A percentile compares a stretch with the other conserved stretches of the same genome.
Conservation (phyloP, 2,329 filamentous ascomycete species). For the Pseudogymnoascus sp. region DNA sequence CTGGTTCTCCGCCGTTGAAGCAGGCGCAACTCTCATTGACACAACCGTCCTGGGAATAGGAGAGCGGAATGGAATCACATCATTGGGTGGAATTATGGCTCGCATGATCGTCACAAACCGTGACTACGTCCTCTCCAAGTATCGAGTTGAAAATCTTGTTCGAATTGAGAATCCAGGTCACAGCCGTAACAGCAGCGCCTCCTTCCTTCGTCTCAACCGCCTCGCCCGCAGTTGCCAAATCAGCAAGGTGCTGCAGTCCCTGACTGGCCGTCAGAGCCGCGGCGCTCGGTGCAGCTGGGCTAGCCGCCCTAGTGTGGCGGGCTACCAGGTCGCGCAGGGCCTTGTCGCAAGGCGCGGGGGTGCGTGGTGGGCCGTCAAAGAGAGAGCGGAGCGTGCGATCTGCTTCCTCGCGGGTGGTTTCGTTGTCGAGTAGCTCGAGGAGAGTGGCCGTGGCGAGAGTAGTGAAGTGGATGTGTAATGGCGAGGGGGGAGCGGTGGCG, state of each 20-base stretch:
- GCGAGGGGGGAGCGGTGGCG: slow-evolving; percentile 47
- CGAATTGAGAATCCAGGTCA: too few relatives aligned
- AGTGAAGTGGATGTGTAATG: slow-evolving; percentile 61
- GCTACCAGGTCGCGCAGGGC: background rate
- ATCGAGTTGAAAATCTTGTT: too few relatives aligned
- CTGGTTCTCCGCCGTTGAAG: too few relatives aligned
- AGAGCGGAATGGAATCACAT: too few relatives aligned
- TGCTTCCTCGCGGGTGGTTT: slow-evolving; percentile 49
- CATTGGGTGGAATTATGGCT: too few relatives aligned
- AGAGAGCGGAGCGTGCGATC: slow-evolving; percentile 19
- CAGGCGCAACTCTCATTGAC: too few relatives aligned
- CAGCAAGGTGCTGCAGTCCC: slow-evolving; percentile 16
- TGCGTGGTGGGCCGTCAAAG: background rate
- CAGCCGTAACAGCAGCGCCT: background rate
- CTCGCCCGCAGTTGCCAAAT: slow-evolving; percentile 34
- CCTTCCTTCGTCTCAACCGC: slow-evolving; percentile 29
- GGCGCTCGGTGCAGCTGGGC: background rate
- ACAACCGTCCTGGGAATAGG: too few relatives aligned
- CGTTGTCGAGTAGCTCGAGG: slow-evolving; percentile 49
- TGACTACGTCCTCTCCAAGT: too few relatives aligned
- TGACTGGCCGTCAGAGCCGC: slow-evolving; percentile 3
- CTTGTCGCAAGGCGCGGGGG: background rate
- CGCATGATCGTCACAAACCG: too few relatives aligned
- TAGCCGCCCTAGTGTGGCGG: background rate
- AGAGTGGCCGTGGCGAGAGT: slow-evolving; percentile 54